These are phyloP conservation scores for Aspergillus brunneoviolaceus DNA, from an alignment of 2,329 filamentous ascomycete species.

Conservation along the genomic window DNA sequence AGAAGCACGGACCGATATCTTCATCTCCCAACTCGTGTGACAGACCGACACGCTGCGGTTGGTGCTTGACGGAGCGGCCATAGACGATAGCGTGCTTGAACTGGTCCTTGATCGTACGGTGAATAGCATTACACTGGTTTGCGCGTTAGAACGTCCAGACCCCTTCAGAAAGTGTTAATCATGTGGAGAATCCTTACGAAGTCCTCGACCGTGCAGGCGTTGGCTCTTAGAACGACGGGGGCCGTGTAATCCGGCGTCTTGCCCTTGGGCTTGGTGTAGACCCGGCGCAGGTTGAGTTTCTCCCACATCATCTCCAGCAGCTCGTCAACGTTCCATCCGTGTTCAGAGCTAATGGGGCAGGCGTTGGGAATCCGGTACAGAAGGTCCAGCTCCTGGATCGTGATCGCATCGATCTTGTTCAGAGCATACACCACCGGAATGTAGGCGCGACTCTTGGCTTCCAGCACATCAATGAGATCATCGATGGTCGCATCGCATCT, in stretches of 20 bases:
- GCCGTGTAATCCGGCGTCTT: constrained; percentile 87
- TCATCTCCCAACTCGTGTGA: constrained; percentile 90
- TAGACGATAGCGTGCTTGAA: constrained; percentile 97
- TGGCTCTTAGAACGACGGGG: constrained; percentile 83
- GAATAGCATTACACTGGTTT: constrained; percentile 86
- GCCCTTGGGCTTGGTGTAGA: constrained; percentile 98
- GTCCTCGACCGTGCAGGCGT: constrained; percentile 87
- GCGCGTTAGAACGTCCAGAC: constrained; percentile 33
- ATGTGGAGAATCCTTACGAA: constrained; percentile 67
- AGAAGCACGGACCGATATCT: constrained; percentile 75
- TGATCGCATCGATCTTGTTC: constrained; percentile 98
- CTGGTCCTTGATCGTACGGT: constrained; percentile 91
- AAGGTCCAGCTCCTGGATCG: constrained; percentile 94
- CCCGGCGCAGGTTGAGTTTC: constrained; percentile 82
- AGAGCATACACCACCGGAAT: constrained; percentile 99
- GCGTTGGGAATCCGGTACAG: constrained; percentile 96
- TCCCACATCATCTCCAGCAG: constrained; percentile 98
- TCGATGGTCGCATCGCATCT: constrained; percentile 97
- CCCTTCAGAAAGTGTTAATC: not conserved
- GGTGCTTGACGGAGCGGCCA: constrained; percentile 96
- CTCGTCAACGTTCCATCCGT: constrained; percentile 98
- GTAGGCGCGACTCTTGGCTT: constrained; percentile 91
- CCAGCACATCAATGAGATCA: constrained; percentile 92
- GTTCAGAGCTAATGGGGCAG: constrained; percentile 94
- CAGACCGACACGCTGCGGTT: constrained; percentile 92